Evolutionary conservation across 805 yeast genomes (phyloP).

Genomic region (Zygotorulaspora sp.): DNA sequence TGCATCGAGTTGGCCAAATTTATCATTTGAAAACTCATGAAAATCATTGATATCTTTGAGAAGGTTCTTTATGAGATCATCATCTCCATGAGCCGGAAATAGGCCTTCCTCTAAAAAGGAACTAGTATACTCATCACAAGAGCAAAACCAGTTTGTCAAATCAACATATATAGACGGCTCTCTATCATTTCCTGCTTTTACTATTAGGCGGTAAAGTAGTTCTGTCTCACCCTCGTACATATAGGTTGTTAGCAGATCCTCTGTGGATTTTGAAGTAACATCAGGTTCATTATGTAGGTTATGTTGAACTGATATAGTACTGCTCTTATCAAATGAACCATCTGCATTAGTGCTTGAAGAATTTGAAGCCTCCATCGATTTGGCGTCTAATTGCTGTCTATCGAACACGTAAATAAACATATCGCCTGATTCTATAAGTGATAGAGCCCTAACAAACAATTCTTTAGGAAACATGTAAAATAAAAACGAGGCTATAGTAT

Average conservation of each 20-base stretch:
- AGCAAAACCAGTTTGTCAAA: constrained; percentile 32
- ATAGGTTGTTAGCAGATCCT: constrained; percentile 6
- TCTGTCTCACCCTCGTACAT: constrained; percentile 18
- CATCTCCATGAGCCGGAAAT: constrained; percentile 1
- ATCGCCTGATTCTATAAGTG: constrained; percentile 33
- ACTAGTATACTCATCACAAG: constrained; percentile 31
- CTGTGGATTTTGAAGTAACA: background rate
- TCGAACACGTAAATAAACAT: constrained; percentile 33
- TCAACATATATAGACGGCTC: constrained; percentile 30
- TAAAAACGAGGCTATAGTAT: constrained; percentile 29
- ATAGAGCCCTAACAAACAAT: constrained; percentile 32
- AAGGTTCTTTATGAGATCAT: constrained; percentile 6
- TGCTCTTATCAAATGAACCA: background rate
- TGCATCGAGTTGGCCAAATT: constrained; percentile 28
- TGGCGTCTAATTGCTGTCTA: constrained; percentile 1
- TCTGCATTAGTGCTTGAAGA: constrained; percentile 9
- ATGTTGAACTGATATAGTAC: background rate
- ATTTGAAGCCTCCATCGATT: background rate
- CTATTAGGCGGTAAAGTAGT: constrained; percentile 22
- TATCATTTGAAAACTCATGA: constrained; percentile 25
- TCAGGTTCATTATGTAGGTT: background rate
- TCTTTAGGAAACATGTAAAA: constrained; percentile 33
- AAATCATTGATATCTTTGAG: constrained; percentile 19
- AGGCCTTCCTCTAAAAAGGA: constrained; percentile 16
- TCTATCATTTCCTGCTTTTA: constrained; percentile 19